Conservation (phyloP, 2,329 filamentous ascomycete genomes). For the Remersonia thermophila region DNA sequence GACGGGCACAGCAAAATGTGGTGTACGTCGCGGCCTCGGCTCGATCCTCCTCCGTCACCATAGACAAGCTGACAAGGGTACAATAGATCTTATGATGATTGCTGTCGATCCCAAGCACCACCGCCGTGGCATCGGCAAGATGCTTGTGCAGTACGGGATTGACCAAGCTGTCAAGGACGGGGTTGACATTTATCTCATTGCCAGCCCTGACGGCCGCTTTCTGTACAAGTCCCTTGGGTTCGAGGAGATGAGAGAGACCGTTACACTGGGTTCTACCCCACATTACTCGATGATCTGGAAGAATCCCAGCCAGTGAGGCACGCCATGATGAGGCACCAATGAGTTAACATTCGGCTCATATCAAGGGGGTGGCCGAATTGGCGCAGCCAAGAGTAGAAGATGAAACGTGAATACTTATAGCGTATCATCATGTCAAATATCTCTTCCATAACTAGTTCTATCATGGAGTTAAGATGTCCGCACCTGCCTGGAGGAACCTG, state of each 20-base stretch:
- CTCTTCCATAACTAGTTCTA: no score
- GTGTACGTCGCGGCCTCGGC: no score
- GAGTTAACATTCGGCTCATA: no score
- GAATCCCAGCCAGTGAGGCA: not conserved
- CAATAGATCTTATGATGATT: conserved; percentile 16
- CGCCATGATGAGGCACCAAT: not conserved
- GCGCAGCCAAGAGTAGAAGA: no score
- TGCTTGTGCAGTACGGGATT: conserved; percentile 16
- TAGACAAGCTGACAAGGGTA: not conserved
- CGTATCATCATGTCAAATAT: no score
- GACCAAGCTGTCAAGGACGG: conserved; percentile 11
- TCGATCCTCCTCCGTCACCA: no score
- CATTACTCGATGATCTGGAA: conserved; percentile 15
- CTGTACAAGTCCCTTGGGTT: conserved; percentile 18
- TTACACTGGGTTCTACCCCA: not conserved
- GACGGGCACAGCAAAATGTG: conserved; percentile 13
- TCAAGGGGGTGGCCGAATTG: no score
- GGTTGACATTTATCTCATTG: conserved; percentile 12
- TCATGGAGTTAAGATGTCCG: no score
- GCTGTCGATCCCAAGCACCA: conserved; percentile 17
- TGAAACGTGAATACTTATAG: no score
- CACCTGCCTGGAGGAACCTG: no score
- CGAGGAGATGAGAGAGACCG: conserved; percentile 4
- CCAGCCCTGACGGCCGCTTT: conserved; percentile 13
- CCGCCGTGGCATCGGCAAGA: conserved; percentile 18